Evolutionary conservation across 192 early-diverging fungal species (phyloP), one percentile per base, ranked within the genome.

Genomic region (Coemansia sp.): DNA sequence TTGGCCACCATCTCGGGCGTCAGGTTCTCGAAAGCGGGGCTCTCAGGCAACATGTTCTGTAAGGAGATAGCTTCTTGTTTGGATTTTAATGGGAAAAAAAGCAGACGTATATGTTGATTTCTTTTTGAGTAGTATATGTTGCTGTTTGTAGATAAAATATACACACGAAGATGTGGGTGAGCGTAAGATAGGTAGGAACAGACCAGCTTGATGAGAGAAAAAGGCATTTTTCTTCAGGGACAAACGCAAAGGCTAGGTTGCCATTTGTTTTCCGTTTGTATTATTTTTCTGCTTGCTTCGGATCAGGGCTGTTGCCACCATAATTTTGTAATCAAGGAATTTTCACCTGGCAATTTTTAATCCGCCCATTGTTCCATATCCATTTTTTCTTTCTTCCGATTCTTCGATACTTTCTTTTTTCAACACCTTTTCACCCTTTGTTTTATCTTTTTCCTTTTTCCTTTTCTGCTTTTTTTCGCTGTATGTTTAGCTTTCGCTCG

Each of bases 1-100:
- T 83, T 78, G 49, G 84, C 80, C 4, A 86, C 72, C 23, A 75
- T 58, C 48, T 83, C 67, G 24, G 75, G 75, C 14, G 82, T 82
- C 19, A 86, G 69, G 4, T 55, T 73, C 23, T 83, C 77, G 58
- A 84, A 23, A 30, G 72, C 57, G 30, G 74, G 69, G 58, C 69
- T 74, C 0, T n/a, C 47, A 8, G 65, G 61, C 0, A 66, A 65
- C 30, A 64, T 60, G 39, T 3, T 42, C 3, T 9, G 39, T 16
- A 10, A 42, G 39, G 11, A 16, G 39, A 42, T 2, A 42, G 39
- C 6, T 47, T 7, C 64, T 63, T 72, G 10, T 23, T 13, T n/a
- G n/a, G n/a, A n/a, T n/a, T 30, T 18, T 14, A 48, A 6, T 47
- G 46, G 3, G 46, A 20, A 20, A 16, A 14, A 42, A 42, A 3